phyloP scores from a whole-genome alignment of 352 stramenopile genomes.

The Pythium volutum region DNA sequence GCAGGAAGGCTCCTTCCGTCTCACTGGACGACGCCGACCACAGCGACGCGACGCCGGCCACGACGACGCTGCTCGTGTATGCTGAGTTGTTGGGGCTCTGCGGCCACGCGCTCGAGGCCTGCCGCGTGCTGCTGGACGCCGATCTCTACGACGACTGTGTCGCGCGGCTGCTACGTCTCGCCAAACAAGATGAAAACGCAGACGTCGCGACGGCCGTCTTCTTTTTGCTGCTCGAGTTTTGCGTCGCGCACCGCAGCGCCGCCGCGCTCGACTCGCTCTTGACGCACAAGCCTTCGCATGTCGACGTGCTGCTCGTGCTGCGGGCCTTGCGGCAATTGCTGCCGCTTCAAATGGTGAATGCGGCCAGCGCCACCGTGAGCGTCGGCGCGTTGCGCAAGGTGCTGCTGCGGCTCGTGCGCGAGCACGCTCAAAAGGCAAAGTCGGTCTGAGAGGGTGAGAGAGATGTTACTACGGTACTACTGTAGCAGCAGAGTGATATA shows the following conservation, averaged over 20 bases:
- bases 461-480: no score
- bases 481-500: no score
- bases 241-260: constrained; percentile 42
- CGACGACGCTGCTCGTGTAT: constrained; percentile 57
- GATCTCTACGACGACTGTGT: constrained; percentile 65
- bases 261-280: constrained; percentile 48
- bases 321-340: constrained; percentile 37
- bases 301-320: constrained; percentile 59
- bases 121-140: constrained; percentile 52
- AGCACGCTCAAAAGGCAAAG: constrained; percentile 17
- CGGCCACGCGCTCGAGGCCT: constrained; percentile 51
- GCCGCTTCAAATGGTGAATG: constrained; percentile 22
- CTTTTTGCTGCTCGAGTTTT: constrained; percentile 67
- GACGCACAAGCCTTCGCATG: constrained; percentile 45
- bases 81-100: constrained; percentile 53
- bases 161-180: constrained; percentile 25
- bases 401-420: constrained; percentile 22
- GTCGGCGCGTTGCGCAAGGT: constrained; percentile 26
- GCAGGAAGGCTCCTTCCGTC: background rate
- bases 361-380: constrained; percentile 6
- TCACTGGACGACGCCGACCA: background rate
- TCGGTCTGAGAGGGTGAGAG: no score
- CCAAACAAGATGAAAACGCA: constrained; percentile 14
- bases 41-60: constrained; percentile 4
- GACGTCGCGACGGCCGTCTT: constrained; percentile 37